Conservation (phyloP, 495 filamentous ascomycete genomes). For the Aspergillus avenaceus region DNA sequence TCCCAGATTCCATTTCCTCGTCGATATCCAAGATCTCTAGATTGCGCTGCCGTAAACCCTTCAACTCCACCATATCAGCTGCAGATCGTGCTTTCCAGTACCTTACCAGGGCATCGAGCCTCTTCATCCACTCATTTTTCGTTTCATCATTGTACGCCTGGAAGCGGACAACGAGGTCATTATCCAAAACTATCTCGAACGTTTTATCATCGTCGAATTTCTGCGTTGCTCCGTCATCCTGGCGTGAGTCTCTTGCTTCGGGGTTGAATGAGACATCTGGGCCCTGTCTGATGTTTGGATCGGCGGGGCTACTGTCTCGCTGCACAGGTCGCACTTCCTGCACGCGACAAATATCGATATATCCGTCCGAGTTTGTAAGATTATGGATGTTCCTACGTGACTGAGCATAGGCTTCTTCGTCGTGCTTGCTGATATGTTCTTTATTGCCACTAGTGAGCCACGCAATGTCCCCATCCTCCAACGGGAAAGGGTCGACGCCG, state of each 20-base stretch:
- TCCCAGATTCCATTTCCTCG: slow-evolving; percentile 62
- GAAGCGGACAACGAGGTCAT: slow-evolving; percentile 62
- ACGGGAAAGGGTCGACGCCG: slow-evolving; percentile 59
- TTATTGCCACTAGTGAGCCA: slow-evolving; percentile 53
- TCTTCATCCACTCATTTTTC: slow-evolving; percentile 61
- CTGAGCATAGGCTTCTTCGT: slow-evolving; percentile 61
- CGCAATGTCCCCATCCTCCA: slow-evolving; percentile 49
- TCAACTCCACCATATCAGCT: slow-evolving; percentile 54
- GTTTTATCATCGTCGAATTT: slow-evolving; percentile 55
- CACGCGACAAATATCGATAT: slow-evolving; percentile 60
- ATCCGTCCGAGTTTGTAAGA: slow-evolving; percentile 58
- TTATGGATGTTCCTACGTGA: slow-evolving; percentile 57
- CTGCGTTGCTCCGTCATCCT: slow-evolving; percentile 50
- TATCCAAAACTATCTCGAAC: slow-evolving; percentile 61
- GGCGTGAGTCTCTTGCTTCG: slow-evolving; percentile 38
- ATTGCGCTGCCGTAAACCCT: slow-evolving; percentile 55
- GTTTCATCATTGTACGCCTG: slow-evolving; percentile 58
- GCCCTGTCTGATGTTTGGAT: slow-evolving; percentile 45
- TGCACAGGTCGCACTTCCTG: slow-evolving; percentile 51
- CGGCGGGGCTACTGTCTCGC: slow-evolving; percentile 45
- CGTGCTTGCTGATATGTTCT: slow-evolving; percentile 42
- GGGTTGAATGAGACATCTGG: slow-evolving; percentile 47
- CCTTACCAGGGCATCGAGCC: slow-evolving; percentile 52
- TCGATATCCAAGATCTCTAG: slow-evolving; percentile 62
- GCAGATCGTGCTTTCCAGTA: slow-evolving; percentile 63